Evolutionary conservation across 352 stramenopile species (phyloP).

Genomic region (Phytophthora nicotianae): DNA sequence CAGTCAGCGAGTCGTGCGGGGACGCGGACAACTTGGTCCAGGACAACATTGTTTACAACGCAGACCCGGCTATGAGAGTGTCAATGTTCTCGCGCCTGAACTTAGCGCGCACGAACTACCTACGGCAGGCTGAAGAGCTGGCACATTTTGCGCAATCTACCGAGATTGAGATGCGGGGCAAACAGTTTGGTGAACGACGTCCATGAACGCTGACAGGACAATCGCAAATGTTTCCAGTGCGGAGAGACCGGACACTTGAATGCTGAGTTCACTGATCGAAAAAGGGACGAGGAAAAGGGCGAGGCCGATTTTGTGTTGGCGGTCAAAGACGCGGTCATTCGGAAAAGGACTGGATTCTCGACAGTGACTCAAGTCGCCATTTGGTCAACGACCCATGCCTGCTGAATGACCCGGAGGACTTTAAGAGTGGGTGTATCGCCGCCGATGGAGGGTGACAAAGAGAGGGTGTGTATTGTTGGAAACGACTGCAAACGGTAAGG

Average conservation of each 20-base stretch:
- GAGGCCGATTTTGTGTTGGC: too few species aligned
- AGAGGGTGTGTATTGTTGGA: neutral
- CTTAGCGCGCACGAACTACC: constrained; percentile 10
- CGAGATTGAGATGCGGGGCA: too few species aligned
- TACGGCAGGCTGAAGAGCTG: constrained; percentile 24
- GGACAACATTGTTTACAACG: constrained; percentile 32
- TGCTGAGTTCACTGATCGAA: too few species aligned
- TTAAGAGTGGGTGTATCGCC: neutral
- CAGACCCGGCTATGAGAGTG: constrained; percentile 1
- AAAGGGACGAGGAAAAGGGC: too few species aligned
- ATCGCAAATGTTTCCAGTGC: too few species aligned
- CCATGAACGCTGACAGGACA: too few species aligned
- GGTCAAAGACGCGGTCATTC: too few species aligned
- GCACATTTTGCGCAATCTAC: too few species aligned
- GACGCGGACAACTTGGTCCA: constrained; percentile 12
- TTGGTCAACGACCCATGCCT: constrained; percentile 16
- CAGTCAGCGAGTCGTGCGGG: constrained; percentile 11
- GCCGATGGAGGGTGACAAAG: constrained; percentile 1
- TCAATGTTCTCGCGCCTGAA: constrained; percentile 17
- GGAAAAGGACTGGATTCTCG: constrained; percentile 3
- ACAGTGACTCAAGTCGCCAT: constrained; percentile 8
- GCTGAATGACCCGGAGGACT: neutral
- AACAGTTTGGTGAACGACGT: constrained; percentile 16
- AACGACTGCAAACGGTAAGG: constrained; percentile 6
- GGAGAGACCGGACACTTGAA: too few species aligned